These are phyloP conservation scores for Lichtheimia corymbifera DNA, from an alignment of 371 early-diverging fungal genomes.

Conservation along the genomic window DNA sequence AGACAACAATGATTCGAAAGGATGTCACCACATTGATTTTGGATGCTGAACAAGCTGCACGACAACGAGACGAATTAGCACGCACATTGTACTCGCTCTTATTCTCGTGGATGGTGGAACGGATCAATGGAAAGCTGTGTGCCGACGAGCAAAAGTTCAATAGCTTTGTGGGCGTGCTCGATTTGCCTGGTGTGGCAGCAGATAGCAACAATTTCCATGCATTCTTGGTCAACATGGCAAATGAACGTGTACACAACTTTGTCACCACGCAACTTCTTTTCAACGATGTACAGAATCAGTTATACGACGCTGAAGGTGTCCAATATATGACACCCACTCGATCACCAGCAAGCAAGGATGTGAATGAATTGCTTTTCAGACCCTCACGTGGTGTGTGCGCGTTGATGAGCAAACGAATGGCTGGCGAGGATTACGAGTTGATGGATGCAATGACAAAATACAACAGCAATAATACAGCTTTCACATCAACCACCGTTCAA, in stretches of 20 bases:
- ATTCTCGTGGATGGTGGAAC: constrained; percentile 88
- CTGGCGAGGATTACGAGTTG: constrained; percentile 37
- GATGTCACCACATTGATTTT: constrained; percentile 89
- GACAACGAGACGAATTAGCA: constrained; percentile 83
- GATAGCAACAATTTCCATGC: constrained; percentile 63
- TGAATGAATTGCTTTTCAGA: constrained; percentile 47
- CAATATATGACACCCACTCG: constrained; percentile 16
- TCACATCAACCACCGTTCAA: constrained; percentile 39
- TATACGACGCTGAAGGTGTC: constrained; percentile 42
- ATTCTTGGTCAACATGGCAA: constrained; percentile 78
- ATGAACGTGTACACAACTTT: constrained; percentile 75
- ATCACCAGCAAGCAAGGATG: constrained; percentile 19
- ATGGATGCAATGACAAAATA: constrained; percentile 47
- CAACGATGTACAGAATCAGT: not conserved
- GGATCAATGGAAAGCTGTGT: constrained; percentile 78
- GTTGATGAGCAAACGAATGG: constrained; percentile 44
- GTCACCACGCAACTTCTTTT: constrained; percentile 4
- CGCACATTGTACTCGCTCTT: constrained; percentile 79
- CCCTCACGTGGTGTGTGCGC: constrained; percentile 56
- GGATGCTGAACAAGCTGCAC: constrained; percentile 70
- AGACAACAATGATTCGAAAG: constrained; percentile 75
- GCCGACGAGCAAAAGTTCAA: constrained; percentile 59
- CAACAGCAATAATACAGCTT: constrained; percentile 47
- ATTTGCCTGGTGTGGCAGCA: constrained; percentile 59
- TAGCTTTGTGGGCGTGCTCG: constrained; percentile 75